Evolutionary conservation across 768 basidiomycete genomes (phyloP).

Genomic region (Leccinum barrowsii): DNA sequence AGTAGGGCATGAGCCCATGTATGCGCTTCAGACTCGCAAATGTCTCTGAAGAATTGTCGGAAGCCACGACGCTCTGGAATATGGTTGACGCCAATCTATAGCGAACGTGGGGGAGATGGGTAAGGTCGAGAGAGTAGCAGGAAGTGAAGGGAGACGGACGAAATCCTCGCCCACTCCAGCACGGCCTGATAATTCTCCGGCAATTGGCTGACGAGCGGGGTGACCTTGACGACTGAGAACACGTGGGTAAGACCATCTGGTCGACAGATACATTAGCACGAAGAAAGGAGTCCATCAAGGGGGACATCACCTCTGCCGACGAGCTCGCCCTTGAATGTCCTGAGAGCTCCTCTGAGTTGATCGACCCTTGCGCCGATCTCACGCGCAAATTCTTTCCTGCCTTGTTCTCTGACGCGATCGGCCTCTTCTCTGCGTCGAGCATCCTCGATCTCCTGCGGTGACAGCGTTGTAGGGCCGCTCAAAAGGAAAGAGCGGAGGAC

Average conservation of each 20-base stretch:
- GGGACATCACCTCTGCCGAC: conserved; percentile 67
- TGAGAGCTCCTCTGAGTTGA: conserved; percentile 75
- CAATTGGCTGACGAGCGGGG: conserved; percentile 69
- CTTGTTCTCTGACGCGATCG: conserved; percentile 83
- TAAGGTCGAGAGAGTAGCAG: conserved; percentile 3
- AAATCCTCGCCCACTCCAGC: conserved; percentile 95
- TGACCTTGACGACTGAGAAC: conserved; percentile 85
- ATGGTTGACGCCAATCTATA: conserved; percentile 89
- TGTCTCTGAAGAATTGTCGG: conserved; percentile 88
- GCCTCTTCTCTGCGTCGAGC: conserved; percentile 79
- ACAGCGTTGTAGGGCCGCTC: conserved; percentile 67
- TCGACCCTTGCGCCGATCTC: conserved; percentile 89
- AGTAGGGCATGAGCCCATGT: conserved; percentile 97
- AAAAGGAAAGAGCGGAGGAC: conserved; percentile 85
- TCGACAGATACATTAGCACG: conserved; percentile 4
- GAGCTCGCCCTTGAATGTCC: conserved; percentile 90
- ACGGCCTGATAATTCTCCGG: conserved; percentile 87
- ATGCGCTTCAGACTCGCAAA: conserved; percentile 86
- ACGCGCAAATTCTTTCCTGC: conserved; percentile 74
- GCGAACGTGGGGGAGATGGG: conserved; percentile 1
- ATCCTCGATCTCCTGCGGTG: conserved; percentile 74
- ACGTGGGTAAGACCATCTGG: conserved; percentile 85
- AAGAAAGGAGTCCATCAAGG: not conserved
- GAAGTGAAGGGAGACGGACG: conserved; percentile 52
- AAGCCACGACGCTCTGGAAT: conserved; percentile 91